Conservation (phyloP, 1,284 basidiomycete species). For the Schizophyllum amplum region DNA sequence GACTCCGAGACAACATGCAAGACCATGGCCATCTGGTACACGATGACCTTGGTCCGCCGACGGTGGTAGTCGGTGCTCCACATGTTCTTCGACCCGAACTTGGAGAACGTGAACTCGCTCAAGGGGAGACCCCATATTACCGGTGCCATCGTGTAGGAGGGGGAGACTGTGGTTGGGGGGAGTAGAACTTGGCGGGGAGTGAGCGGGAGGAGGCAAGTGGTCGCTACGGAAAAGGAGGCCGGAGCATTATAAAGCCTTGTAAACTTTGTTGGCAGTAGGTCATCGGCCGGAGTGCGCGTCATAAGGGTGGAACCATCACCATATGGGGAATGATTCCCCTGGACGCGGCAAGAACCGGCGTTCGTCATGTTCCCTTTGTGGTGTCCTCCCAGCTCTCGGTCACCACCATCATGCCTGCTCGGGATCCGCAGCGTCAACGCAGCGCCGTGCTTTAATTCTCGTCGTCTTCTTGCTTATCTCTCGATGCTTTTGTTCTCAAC, state of each 20-base stretch:
- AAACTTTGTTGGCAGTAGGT: background rate
- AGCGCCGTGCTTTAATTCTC: too few relatives aligned
- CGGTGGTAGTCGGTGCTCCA: background rate
- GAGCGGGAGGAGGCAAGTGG: background rate
- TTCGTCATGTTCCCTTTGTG: too few relatives aligned
- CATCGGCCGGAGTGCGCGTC: background rate
- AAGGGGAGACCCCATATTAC: background rate
- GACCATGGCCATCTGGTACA: background rate
- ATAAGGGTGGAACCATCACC: background rate
- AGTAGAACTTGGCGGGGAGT: background rate
- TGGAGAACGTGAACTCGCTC: background rate
- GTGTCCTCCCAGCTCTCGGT: too few relatives aligned
- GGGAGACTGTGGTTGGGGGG: background rate
- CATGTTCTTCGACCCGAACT: background rate
- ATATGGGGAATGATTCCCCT: background rate
- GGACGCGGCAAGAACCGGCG: too few relatives aligned
- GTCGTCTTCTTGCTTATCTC: too few relatives aligned
- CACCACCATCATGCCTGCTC: too few relatives aligned
- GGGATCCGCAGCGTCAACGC: too few relatives aligned
- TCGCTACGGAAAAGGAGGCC: background rate
- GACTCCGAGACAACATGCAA: background rate
- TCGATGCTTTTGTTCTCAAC: too few relatives aligned
- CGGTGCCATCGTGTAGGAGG: background rate
- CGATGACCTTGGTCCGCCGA: background rate
- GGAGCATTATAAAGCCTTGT: background rate